A percentile compares a stretch with the other conserved stretches of the same genome.
phyloP scores from a whole-genome alignment of 2,329 filamentous ascomycete species.

The Cercospora zeae-maydis region DNA sequence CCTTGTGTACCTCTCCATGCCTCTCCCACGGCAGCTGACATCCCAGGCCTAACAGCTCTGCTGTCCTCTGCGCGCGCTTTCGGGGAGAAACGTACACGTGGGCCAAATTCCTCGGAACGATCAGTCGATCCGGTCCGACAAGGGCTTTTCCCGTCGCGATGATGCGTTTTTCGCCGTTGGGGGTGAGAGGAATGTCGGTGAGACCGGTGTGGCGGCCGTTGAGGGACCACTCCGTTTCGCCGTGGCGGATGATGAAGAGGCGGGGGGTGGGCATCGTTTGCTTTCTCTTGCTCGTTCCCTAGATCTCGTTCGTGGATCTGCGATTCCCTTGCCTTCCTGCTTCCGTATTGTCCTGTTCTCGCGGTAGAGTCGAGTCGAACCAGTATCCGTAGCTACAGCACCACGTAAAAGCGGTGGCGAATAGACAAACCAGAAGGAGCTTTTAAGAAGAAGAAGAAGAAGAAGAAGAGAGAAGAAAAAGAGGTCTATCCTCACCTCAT shows the following conservation, averaged over 20 bases:
- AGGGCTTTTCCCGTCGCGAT: slow-evolving; percentile 71
- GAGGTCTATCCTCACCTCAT: too few species aligned
- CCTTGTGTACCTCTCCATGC: slow-evolving; percentile 29
- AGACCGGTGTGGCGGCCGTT: slow-evolving; percentile 74
- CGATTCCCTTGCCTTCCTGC: too few species aligned
- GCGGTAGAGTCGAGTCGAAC: too few species aligned
- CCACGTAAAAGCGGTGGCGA: too few species aligned
- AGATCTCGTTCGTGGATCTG: too few species aligned
- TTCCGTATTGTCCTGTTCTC: too few species aligned
- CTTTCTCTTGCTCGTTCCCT: background rate
- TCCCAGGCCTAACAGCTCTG: slow-evolving; percentile 78
- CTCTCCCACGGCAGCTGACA: slow-evolving; percentile 66
- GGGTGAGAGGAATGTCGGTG: slow-evolving; percentile 79
- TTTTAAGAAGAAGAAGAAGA: too few species aligned
- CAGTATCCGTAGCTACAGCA: too few species aligned
- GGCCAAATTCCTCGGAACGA: slow-evolving; percentile 74
- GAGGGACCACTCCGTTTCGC: slow-evolving; percentile 95
- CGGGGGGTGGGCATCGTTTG: slow-evolving; percentile 43
- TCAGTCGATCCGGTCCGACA: slow-evolving; percentile 77
- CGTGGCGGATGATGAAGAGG: slow-evolving; percentile 63
- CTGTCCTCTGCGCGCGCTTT: slow-evolving; percentile 78
- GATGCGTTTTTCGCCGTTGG: slow-evolving; percentile 61
- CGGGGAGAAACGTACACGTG: slow-evolving; percentile 93
- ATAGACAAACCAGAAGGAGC: too few species aligned
- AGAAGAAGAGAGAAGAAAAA: too few species aligned